Percentiles rank a stretch among this genome's conserved stretches.
These are phyloP conservation scores for Aspergillus floridensis DNA, from an alignment of 2,329 filamentous ascomycete species.

Conservation along the genomic window DNA sequence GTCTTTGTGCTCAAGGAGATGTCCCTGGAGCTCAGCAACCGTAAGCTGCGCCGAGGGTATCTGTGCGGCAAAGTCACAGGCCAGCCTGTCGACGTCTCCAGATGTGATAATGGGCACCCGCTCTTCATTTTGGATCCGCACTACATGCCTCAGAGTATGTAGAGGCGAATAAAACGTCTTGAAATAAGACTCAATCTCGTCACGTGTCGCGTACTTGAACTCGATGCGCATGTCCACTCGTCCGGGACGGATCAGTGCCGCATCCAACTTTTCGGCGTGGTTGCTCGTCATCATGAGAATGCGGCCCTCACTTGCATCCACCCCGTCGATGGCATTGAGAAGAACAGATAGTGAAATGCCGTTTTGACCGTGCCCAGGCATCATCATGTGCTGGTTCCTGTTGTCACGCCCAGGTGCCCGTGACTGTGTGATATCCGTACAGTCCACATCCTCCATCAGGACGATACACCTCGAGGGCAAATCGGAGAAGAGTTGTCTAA, in stretches of 20 bases:
- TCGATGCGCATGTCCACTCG: background rate
- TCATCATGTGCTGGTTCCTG: background rate
- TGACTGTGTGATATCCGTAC: background rate
- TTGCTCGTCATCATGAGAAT: conserved; percentile 1
- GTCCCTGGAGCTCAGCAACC: background rate
- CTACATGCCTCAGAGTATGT: background rate
- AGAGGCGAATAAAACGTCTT: background rate
- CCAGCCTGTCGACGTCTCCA: background rate
- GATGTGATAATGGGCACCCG: background rate
- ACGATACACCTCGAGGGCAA: conserved; percentile 65
- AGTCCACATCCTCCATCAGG: conserved; percentile 66
- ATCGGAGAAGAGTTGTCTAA: conserved; percentile 58
- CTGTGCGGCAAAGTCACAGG: background rate
- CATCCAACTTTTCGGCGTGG: background rate
- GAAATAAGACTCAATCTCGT: background rate
- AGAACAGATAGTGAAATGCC: background rate
- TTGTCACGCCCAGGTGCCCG: background rate
- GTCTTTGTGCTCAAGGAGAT: background rate
- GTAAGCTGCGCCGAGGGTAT: background rate
- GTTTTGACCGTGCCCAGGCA: too few species aligned
- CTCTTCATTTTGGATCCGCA: background rate
- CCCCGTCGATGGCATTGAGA: background rate
- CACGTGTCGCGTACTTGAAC: background rate
- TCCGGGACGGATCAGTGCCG: background rate
- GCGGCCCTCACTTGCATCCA: background rate